phyloP scores from a whole-genome alignment of 345 rosid species.

The Crucihimalaya himalaica region DNA sequence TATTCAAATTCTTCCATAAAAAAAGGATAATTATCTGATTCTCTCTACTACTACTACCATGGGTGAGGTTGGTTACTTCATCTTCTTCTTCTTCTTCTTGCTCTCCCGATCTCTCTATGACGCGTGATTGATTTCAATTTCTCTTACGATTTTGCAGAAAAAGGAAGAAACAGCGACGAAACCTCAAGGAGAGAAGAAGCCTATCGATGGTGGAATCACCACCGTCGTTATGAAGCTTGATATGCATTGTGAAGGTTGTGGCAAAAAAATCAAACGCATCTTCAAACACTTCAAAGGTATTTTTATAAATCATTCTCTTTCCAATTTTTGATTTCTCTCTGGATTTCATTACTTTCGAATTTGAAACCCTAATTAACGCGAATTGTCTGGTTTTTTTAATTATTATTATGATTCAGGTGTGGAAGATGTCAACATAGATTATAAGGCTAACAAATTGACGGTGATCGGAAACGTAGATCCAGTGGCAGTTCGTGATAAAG shows the following conservation, averaged over 20 bases:
- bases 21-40: not conserved
- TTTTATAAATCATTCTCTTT: not conserved
- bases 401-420: constrained; percentile 51
- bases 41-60: constrained; percentile 19
- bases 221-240: constrained; percentile 67
- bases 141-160: constrained; percentile 24
- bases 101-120: not conserved
- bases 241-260: constrained; percentile 94
- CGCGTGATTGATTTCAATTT: not conserved
- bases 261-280: constrained; percentile 60
- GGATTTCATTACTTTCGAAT: not conserved
- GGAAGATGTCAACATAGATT: constrained; percentile 61
- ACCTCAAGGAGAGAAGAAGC: constrained; percentile 56
- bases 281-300: constrained; percentile 57
- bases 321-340: not conserved
- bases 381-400: not conserved
- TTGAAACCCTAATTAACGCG: constrained; percentile 13
- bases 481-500: constrained; percentile 41
- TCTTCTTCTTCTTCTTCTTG: not conserved
- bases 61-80: constrained; percentile 56
- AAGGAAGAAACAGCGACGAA: constrained; percentile 35
- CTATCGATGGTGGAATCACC: constrained; percentile 42
- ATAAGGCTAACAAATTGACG: constrained; percentile 54
- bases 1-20: constrained; percentile 21
- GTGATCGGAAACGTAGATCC: constrained; percentile 85